These are phyloP conservation scores for Wallacemonas sp. DNA, from an alignment of 208 protist genomes.

Conservation along the genomic window DNA sequence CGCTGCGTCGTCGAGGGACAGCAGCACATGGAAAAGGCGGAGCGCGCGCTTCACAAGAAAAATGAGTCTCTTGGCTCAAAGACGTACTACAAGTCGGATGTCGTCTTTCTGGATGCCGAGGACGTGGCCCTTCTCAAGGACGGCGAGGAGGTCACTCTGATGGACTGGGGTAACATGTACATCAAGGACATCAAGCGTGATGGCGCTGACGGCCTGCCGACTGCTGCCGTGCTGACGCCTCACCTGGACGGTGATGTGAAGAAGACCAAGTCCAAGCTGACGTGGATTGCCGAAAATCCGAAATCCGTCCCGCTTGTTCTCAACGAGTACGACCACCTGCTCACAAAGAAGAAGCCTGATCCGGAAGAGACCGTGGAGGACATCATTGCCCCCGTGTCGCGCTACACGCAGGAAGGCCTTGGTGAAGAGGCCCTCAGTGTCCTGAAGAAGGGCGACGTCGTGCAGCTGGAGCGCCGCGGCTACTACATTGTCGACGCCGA, in stretches of 20 bases:
- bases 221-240: constrained; percentile 73
- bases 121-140: constrained; percentile 93
- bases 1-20: constrained; percentile 81
- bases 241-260: constrained; percentile 96
- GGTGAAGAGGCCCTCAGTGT: constrained; percentile 87
- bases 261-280: constrained; percentile 98
- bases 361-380: constrained; percentile 93
- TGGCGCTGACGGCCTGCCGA: constrained; percentile 42
- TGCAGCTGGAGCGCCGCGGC: constrained; percentile 98
- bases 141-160: constrained; percentile 98
- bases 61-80: constrained; percentile 94
- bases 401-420: constrained; percentile 70
- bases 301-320: constrained; percentile 73
- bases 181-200: constrained; percentile 72
- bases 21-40: constrained; percentile 49
- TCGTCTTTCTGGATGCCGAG: constrained; percentile 93
- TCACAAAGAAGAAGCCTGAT: constrained; percentile 97
- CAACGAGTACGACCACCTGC: constrained; percentile 96
- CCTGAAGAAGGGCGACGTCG: constrained; percentile 91
- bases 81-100: constrained; percentile 82
- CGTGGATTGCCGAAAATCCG: constrained; percentile 94
- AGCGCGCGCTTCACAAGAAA: constrained; percentile 94
- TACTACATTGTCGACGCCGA: constrained; percentile 97
- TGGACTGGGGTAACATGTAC: constrained; percentile 98
- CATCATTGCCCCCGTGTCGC: constrained; percentile 92